A percentile compares a stretch with the other conserved stretches of the same genome.
Evolutionary conservation across 2,329 filamentous ascomycete genomes (phyloP).

Genomic region (Drechslera avenae): DNA sequence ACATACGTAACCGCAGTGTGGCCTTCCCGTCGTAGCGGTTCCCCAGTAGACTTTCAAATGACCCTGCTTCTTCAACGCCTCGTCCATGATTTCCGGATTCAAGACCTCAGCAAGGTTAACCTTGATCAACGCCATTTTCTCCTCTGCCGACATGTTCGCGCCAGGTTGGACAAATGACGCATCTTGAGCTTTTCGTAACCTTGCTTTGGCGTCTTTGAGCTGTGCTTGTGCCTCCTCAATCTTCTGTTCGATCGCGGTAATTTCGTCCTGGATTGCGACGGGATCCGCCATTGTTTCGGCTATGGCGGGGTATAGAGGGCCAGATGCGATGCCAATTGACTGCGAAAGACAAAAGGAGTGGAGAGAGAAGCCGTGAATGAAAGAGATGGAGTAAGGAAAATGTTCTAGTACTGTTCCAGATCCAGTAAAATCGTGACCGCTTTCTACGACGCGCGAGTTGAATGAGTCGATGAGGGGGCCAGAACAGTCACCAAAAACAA

Average conservation of each 20-base stretch:
- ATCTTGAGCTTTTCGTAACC: constrained; percentile 33
- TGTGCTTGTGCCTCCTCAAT: constrained; percentile 38
- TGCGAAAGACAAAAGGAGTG: background rate
- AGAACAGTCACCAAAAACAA: constrained; percentile 16
- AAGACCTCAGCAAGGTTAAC: constrained; percentile 82
- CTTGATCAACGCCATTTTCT: constrained; percentile 76
- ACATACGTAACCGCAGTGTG: constrained; percentile 79
- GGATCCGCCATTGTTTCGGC: constrained; percentile 41
- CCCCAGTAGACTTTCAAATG: constrained; percentile 86
- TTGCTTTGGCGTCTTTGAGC: constrained; percentile 37
- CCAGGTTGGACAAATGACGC: constrained; percentile 27
- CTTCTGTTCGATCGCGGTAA: constrained; percentile 41
- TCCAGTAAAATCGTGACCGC: constrained; percentile 14
- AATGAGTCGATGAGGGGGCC: constrained; percentile 26
- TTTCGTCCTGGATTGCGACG: constrained; percentile 39
- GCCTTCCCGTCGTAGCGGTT: constrained; percentile 82
- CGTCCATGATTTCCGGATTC: constrained; percentile 81
- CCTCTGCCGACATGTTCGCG: constrained; percentile 53
- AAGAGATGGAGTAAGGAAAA: background rate
- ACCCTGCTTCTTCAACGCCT: constrained; percentile 67
- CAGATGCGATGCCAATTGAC: constrained; percentile 20
- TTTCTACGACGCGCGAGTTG: constrained; percentile 19
- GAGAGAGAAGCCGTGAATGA: background rate
- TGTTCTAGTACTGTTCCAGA: constrained; percentile 2
- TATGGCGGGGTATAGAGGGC: constrained; percentile 40